Evolutionary conservation across 768 basidiomycete species (phyloP).

Genomic region (Suillus ampliporus): DNA sequence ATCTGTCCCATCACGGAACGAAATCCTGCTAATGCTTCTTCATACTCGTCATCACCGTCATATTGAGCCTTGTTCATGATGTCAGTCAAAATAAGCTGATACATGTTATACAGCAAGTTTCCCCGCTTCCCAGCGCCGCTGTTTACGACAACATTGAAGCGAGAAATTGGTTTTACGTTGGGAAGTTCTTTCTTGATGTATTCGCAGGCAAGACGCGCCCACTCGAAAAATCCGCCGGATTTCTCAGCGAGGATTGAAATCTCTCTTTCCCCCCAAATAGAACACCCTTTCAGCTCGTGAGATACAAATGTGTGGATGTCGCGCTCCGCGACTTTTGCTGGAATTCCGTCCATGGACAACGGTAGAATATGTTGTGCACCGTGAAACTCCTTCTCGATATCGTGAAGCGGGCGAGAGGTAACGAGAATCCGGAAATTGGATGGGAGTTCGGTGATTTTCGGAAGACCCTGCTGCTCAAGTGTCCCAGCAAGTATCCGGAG

Average conservation of each 20-base stretch:
- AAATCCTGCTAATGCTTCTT: no score
- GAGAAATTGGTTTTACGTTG: neutral
- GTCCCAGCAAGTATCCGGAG: constrained; percentile 13
- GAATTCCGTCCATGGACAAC: constrained; percentile 5
- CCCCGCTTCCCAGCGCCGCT: neutral
- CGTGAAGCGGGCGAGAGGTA: constrained; percentile 16
- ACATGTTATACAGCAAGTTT: constrained; percentile 7
- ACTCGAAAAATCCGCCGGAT: constrained; percentile 10
- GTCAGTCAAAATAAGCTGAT: constrained; percentile 1
- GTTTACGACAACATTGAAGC: neutral
- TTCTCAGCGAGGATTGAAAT: neutral
- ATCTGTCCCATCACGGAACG: no score
- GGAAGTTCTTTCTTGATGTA: neutral
- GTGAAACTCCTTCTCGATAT: neutral
- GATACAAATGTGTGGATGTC: constrained; percentile 9
- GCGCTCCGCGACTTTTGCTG: neutral
- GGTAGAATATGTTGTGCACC: neutral
- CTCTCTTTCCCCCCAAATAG: neutral
- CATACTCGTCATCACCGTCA: no score
- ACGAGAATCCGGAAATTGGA: constrained; percentile 9
- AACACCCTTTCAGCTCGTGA: neutral
- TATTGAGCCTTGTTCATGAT: no score
- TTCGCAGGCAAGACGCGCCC: constrained; percentile 10
- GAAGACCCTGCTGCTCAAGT: neutral
- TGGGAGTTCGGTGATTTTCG: neutral